Evolutionary conservation across 805 yeast species (phyloP).

Genomic region (Yarrowia sp.): DNA sequence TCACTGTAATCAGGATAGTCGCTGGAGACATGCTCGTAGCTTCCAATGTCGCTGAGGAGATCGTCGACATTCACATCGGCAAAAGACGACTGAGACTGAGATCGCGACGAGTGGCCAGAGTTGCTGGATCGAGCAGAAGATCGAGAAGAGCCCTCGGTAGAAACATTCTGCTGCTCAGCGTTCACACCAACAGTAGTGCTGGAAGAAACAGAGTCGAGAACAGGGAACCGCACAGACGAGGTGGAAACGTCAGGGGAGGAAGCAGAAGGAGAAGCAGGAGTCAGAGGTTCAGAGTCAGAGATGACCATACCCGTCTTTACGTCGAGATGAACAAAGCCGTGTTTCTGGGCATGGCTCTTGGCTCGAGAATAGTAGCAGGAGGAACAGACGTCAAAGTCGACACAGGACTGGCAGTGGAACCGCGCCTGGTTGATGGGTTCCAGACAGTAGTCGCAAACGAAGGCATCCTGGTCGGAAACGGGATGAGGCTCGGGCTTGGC

Average conservation of each 20-base stretch:
- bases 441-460: constrained; percentile 8
- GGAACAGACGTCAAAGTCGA: constrained; percentile 50
- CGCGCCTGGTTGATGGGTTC: constrained; percentile 42
- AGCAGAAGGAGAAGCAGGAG: not conserved
- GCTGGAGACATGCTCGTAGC: constrained; percentile 9
- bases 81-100: constrained; percentile 5
- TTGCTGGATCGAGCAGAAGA: not conserved
- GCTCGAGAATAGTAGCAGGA: constrained; percentile 12
- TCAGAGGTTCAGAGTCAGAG: not conserved
- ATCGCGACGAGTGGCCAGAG: not conserved
- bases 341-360: constrained; percentile 12
- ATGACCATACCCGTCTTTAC: not conserved
- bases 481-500: not conserved
- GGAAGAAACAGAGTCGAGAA: not conserved
- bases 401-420: constrained; percentile 48
- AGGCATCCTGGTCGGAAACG: not conserved
- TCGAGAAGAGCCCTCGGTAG: not conserved
- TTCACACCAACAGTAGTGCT: not conserved
- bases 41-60: not conserved
- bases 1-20: not conserved
- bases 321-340: not conserved
- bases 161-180: not conserved
- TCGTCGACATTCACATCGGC: not conserved
- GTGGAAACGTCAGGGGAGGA: not conserved
- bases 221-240: not conserved